Base-by-base conservation (phyloP, 129 eudicot genomes). In the Tanacetum coccineum region DNA sequence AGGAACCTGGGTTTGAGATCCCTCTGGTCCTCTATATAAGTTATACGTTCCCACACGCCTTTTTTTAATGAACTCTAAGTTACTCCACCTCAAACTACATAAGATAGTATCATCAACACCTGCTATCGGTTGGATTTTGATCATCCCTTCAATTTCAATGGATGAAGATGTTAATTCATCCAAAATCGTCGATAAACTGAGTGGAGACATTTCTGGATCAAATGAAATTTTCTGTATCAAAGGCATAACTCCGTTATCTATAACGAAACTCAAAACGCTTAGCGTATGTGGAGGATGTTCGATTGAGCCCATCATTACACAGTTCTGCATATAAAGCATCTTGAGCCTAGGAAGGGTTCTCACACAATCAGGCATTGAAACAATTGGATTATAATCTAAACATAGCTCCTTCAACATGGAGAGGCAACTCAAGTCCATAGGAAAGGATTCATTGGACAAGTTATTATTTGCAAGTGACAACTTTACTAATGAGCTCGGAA, bases 181-280 rank as follows among this genome's bases (percentile, higher is more conserved):
- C 49, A 20, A 15, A 50, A 5, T 4, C 4, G 10, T 6, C 17
- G 0, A 3, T 21, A 69, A 56, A 11, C n/a, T 0, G 10, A 69
- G 66, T 58, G 74, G 66, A 59, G 49, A 30, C 74, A 68, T 68
- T 39, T 55, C 54, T 39, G 39, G 73, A 53, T 18, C 47, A 54
- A 68, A 68, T 12, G 12, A 1, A 55, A 68, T 39, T 54, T 20
- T 68, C 47, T 21, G 22, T 42, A 56, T 22, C 13, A 11, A 54
- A 68, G 2, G 13, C 0, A 13, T 13, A 10, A 0, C 9, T 4
- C 3, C 1, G 12, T 28, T 2, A 3, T 26, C 13, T 30, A 4
- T 15, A 6, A 3, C 0, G 26, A 4, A 10, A 0, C 0, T 0
- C 62, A 56, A 64, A 3, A 0, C n/a, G 46, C 18, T 13, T 9